A percentile compares a stretch with the other conserved stretches of the same genome.
Conservation (phyloP, 2,329 filamentous ascomycete genomes). For the Aureobasidium sp. region DNA sequence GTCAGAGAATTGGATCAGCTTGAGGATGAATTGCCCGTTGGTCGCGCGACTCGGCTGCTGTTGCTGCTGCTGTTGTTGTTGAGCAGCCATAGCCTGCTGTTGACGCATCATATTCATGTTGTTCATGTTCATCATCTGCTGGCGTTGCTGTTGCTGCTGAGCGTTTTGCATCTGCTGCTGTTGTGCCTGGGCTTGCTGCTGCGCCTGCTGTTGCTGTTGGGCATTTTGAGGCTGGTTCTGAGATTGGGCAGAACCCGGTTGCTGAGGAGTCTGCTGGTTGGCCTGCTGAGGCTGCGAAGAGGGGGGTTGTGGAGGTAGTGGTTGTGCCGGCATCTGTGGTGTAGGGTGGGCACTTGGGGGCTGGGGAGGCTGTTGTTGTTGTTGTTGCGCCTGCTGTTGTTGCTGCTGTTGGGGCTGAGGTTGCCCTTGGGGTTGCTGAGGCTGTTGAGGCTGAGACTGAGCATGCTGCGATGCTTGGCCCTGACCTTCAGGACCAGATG, state of each 20-base stretch:
- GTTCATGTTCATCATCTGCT: conserved; percentile 16
- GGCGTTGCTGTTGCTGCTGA: conserved; percentile 27
- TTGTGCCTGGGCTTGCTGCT: conserved; percentile 17
- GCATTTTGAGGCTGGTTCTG: conserved; percentile 37
- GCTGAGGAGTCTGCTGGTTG: conserved; percentile 35
- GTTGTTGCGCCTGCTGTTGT: conserved; percentile 11
- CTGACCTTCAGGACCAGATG: conserved; percentile 20
- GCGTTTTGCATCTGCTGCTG: conserved; percentile 20
- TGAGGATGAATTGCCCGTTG: conserved; percentile 41
- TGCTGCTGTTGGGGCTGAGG: conserved; percentile 6
- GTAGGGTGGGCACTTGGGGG: conserved; percentile 9
- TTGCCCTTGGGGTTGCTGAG: conserved; percentile 15
- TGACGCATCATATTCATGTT: conserved; percentile 19
- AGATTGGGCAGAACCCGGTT: conserved; percentile 22
- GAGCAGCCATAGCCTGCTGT: conserved; percentile 17
- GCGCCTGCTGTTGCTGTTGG: conserved; percentile 33
- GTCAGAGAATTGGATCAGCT: conserved; percentile 49
- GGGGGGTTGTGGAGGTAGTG: conserved; percentile 19
- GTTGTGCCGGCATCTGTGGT: conserved; percentile 17
- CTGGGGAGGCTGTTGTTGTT: conserved; percentile 20
- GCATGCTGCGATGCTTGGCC: conserved; percentile 26
- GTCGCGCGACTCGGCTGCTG: conserved; percentile 17
- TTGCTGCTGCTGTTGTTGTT: conserved; percentile 18
- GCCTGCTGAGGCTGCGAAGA: conserved; percentile 20
- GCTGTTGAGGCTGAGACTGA: conserved; percentile 28